Evolutionary conservation across 768 basidiomycete genomes (phyloP).

Genomic region (Mycena epipterygia): DNA sequence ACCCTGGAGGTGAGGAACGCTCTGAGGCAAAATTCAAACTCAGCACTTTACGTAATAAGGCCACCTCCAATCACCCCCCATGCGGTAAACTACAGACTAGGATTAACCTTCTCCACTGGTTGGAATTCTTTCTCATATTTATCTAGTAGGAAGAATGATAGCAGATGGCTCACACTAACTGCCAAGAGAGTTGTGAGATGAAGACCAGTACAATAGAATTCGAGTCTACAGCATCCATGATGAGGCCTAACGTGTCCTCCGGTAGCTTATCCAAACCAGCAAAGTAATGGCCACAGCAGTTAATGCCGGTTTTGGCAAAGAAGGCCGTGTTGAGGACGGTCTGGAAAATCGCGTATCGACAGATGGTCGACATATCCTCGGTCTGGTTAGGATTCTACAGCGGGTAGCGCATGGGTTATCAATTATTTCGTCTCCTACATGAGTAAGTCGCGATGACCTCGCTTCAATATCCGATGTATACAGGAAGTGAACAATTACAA

Average conservation of each 20-base stretch:
- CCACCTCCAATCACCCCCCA: too few species aligned
- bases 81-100: too few species aligned
- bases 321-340: constrained; percentile 15
- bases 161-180: too few species aligned
- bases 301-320: background rate
- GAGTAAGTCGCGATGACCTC: background rate
- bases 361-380: background rate
- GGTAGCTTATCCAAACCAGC: background rate
- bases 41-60: too few species aligned
- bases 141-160: too few species aligned
- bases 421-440: background rate
- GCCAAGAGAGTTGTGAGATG: background rate
- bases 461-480: too few species aligned
- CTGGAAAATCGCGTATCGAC: constrained; percentile 3
- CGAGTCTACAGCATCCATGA: background rate
- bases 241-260: background rate
- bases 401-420: background rate
- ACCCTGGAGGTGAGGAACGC: too few species aligned
- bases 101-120: too few species aligned
- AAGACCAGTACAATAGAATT: background rate
- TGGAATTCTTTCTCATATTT: too few species aligned
- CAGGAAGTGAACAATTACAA: background rate
- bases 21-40: too few species aligned
- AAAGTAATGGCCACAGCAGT: background rate
- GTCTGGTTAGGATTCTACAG: background rate